Evolutionary conservation across 2,329 filamentous ascomycete species (phyloP).

Genomic region (Paecilomyces dactylethromorphus): DNA sequence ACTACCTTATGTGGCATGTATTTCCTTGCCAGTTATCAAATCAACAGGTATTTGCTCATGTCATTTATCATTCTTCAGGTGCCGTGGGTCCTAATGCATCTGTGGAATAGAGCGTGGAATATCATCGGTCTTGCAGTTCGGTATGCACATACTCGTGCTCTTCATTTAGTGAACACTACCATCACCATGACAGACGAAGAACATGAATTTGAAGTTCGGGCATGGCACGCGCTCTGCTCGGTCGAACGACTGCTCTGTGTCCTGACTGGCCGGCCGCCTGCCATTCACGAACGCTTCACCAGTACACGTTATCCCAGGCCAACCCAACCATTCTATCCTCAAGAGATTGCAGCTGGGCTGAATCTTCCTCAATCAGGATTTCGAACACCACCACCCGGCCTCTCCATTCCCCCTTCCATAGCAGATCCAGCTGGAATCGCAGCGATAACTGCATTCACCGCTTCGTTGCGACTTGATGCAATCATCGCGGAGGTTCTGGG

Average conservation of each 20-base stretch:
- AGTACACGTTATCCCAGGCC: slow-evolving; percentile 23
- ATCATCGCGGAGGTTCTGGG: slow-evolving; percentile 24
- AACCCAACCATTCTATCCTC: slow-evolving; percentile 2
- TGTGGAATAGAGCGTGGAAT: slow-evolving; percentile 26
- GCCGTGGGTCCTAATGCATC: background rate
- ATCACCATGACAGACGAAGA: slow-evolving; percentile 12
- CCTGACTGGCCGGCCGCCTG: slow-evolving; percentile 31
- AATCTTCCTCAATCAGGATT: slow-evolving; percentile 1
- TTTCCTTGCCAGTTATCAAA: slow-evolving; percentile 31
- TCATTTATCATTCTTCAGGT: background rate
- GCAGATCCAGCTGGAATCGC: background rate
- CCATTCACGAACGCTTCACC: slow-evolving; percentile 19
- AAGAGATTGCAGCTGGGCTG: slow-evolving; percentile 13
- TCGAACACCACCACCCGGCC: background rate
- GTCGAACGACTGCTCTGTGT: slow-evolving; percentile 28
- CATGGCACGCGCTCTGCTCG: slow-evolving; percentile 35
- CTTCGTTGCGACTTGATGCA: slow-evolving; percentile 9
- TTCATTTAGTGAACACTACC: slow-evolving; percentile 30
- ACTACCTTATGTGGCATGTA: slow-evolving; percentile 31
- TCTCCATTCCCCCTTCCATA: background rate
- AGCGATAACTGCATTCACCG: slow-evolving; percentile 6
- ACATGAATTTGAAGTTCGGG: slow-evolving; percentile 26
- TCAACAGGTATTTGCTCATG: slow-evolving; percentile 27
- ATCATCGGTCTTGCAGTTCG: slow-evolving; percentile 29
- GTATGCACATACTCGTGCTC: slow-evolving; percentile 26